Conservation (phyloP, 768 basidiomycete genomes). For the Termitomyces sp. region DNA sequence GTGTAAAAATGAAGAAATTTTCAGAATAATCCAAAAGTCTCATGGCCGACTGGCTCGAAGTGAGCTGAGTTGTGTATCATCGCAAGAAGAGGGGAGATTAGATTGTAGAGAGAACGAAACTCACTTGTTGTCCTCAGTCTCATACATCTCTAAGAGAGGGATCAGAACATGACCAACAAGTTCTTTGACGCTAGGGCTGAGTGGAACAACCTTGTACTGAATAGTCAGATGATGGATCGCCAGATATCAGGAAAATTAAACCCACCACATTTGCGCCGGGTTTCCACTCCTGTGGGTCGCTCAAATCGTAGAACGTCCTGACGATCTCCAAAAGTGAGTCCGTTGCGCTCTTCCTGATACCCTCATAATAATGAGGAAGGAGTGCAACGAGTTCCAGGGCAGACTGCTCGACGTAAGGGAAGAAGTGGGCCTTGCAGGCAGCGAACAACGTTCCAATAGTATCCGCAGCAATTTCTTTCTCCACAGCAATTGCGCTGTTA, state of each 20-base stretch:
- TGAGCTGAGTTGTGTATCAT: conserved; percentile 77
- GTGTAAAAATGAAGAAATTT: conserved; percentile 27
- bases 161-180: conserved; percentile 73
- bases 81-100: conserved; percentile 17
- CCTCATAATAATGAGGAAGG: conserved; percentile 93
- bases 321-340: conserved; percentile 87
- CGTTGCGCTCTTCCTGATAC: conserved; percentile 90
- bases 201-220: conserved; percentile 34
- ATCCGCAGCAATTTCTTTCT: conserved; percentile 98
- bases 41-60: conserved; percentile 65
- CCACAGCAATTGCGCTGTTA: conserved; percentile 94
- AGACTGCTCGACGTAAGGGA: conserved; percentile 85
- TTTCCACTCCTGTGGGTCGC: conserved; percentile 78
- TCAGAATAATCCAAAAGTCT: conserved; percentile 40
- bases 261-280: conserved; percentile 66
- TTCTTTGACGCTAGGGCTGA: conserved; percentile 71
- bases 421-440: conserved; percentile 77
- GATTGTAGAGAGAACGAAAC: conserved; percentile 27
- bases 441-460: conserved; percentile 90
- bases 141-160: conserved; percentile 83
- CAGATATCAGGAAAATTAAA: conserved; percentile 7
- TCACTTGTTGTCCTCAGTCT: conserved; percentile 96
- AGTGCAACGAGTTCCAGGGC: conserved; percentile 76
- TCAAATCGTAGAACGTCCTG: conserved; percentile 87
- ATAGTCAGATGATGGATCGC: not conserved